Evolutionary conservation across 2,329 filamentous ascomycete species (phyloP).

Genomic region (Orbilia blumenaviensis): DNA sequence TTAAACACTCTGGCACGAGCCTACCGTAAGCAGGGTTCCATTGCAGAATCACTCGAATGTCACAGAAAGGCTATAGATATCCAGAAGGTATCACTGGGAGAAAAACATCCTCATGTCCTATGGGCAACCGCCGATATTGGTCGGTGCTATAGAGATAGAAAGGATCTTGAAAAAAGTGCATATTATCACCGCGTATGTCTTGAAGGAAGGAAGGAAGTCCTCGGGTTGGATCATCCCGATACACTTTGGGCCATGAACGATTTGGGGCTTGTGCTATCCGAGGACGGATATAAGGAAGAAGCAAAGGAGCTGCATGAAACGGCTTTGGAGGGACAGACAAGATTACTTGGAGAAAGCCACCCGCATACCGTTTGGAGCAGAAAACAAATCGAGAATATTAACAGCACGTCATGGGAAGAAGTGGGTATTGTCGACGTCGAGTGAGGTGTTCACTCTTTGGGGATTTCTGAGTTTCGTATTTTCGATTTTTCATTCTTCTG

Average conservation of each 20-base stretch:
- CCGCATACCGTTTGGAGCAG: slow-evolving; percentile 35
- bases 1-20: slow-evolving; percentile 48
- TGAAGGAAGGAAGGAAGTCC: slow-evolving; percentile 19
- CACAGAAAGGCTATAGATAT: slow-evolving; percentile 30
- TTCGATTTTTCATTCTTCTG: background rate
- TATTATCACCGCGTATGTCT: slow-evolving; percentile 21
- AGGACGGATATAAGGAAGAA: slow-evolving; percentile 23
- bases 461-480: background rate
- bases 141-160: slow-evolving; percentile 28
- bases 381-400: slow-evolving; percentile 9
- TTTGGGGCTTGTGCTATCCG: slow-evolving; percentile 38
- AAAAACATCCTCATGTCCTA: slow-evolving; percentile 46
- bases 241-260: slow-evolving; percentile 49
- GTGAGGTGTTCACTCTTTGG: slow-evolving; percentile 11
- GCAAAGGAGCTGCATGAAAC: slow-evolving; percentile 19
- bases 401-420: background rate
- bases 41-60: slow-evolving; percentile 21
- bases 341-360: slow-evolving; percentile 23
- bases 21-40: slow-evolving; percentile 46
- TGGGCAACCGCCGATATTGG: slow-evolving; percentile 44
- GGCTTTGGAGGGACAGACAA: slow-evolving; percentile 33
- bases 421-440: background rate
- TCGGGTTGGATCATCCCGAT: slow-evolving; percentile 30
- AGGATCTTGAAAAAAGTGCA: slow-evolving; percentile 17
- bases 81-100: slow-evolving; percentile 23